A percentile compares a stretch with the other conserved stretches of the same genome.
phyloP scores from a whole-genome alignment of 345 rosid genomes.

The Arabis hirsuta region DNA sequence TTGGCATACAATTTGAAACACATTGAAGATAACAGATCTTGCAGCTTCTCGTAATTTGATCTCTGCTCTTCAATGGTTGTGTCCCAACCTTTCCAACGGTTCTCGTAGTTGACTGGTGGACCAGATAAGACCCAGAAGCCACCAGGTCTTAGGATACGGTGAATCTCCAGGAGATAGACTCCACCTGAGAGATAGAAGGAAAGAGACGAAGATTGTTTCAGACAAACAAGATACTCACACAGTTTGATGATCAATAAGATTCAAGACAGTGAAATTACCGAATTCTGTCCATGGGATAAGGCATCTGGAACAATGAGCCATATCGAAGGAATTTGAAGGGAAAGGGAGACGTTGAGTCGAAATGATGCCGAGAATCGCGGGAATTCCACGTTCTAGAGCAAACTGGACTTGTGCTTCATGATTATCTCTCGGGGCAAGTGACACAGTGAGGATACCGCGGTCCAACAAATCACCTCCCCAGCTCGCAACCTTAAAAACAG shows the following conservation, averaged over 20 bases:
- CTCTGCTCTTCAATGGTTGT: slow-evolving; percentile 92
- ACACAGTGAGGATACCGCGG: slow-evolving; percentile 83
- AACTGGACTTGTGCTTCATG: slow-evolving; percentile 99
- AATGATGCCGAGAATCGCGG: slow-evolving; percentile 95
- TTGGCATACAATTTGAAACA: slow-evolving; percentile 89
- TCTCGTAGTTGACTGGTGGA: slow-evolving; percentile 92
- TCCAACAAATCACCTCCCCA: slow-evolving; percentile 99
- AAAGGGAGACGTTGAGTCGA: slow-evolving; percentile 96
- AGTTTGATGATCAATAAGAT: neutral
- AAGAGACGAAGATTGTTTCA: slow-evolving; percentile 6
- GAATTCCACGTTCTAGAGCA: slow-evolving; percentile 97
- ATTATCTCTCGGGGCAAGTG: slow-evolving; percentile 98
- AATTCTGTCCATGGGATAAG: slow-evolving; percentile 99
- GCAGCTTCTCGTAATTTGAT: slow-evolving; percentile 81
- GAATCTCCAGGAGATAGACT: slow-evolving; percentile 85
- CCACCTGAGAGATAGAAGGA: slow-evolving; percentile 71
- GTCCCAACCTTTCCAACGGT: slow-evolving; percentile 97
- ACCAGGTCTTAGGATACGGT: slow-evolving; percentile 95
- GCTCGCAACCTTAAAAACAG: slow-evolving; percentile 82
- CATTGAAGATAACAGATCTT: slow-evolving; percentile 78
- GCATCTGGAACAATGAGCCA: slow-evolving; percentile 99
- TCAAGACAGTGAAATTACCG: slow-evolving; percentile 52
- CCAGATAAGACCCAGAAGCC: slow-evolving; percentile 99
- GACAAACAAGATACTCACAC: neutral
- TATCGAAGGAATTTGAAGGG: slow-evolving; percentile 95